phyloP scores from a whole-genome alignment of 2,329 filamentous ascomycete species.

The Neonectria faginata region DNA sequence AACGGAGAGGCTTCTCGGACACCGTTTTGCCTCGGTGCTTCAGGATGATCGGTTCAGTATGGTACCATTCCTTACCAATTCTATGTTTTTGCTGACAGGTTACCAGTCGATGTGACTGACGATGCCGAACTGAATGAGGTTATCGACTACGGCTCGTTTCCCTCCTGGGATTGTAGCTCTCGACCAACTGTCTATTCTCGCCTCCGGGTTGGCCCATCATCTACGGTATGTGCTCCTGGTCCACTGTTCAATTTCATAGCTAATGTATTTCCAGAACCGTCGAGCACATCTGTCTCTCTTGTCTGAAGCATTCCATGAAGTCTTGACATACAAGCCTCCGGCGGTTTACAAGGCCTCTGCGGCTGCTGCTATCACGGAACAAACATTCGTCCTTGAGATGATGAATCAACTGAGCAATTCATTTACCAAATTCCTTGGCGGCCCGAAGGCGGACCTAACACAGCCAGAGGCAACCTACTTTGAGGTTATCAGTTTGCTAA shows the following conservation, averaged over 20 bases:
- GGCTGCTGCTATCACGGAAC: slow-evolving; percentile 55
- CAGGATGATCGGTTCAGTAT: slow-evolving; percentile 61
- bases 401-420: slow-evolving; percentile 58
- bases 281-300: slow-evolving; percentile 63
- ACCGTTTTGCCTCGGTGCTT: slow-evolving; percentile 55
- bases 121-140: slow-evolving; percentile 55
- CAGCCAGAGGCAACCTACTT: slow-evolving; percentile 58
- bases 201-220: slow-evolving; percentile 62
- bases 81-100: slow-evolving; percentile 26
- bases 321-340: slow-evolving; percentile 61
- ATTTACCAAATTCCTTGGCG: slow-evolving; percentile 54
- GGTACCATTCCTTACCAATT: slow-evolving; percentile 30
- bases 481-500: slow-evolving; percentile 56
- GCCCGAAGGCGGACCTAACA: slow-evolving; percentile 51
- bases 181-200: slow-evolving; percentile 56
- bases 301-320: slow-evolving; percentile 64
- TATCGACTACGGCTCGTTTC: slow-evolving; percentile 66
- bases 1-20: slow-evolving; percentile 57
- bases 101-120: slow-evolving; percentile 56
- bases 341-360: slow-evolving; percentile 62
- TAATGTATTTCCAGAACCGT: slow-evolving; percentile 53
- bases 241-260: background rate
- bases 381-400: slow-evolving; percentile 57
- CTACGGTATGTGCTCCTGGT: slow-evolving; percentile 56
- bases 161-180: slow-evolving; percentile 57